A percentile compares a stretch with the other conserved stretches of the same genome.
Evolutionary conservation across 2,329 filamentous ascomycete species (phyloP).

Genomic region (Apiospora koreana): DNA sequence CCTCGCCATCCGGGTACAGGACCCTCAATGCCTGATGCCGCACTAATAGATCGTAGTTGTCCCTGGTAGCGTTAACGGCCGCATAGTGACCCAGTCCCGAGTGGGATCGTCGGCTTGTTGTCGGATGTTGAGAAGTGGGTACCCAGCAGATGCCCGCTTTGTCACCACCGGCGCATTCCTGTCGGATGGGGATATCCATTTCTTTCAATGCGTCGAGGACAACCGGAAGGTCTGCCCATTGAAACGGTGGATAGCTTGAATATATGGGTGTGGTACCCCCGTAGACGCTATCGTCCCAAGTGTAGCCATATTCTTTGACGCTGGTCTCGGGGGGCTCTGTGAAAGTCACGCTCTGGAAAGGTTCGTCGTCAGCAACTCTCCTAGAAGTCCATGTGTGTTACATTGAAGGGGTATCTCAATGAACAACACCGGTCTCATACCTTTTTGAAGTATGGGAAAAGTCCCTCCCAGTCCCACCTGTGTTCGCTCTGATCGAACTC

Average conservation of each 20-base stretch:
- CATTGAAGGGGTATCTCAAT: too few relatives aligned
- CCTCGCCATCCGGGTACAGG: constrained; percentile 17
- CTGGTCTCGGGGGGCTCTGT: constrained; percentile 27
- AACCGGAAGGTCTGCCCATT: constrained; percentile 29
- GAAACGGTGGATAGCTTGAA: constrained; percentile 33
- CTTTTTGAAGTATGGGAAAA: constrained; percentile 39
- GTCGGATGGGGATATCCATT: constrained; percentile 24
- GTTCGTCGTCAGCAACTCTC: neutral
- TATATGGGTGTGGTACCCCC: constrained; percentile 33
- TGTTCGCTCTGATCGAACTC: neutral
- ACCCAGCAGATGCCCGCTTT: constrained; percentile 36
- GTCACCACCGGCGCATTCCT: constrained; percentile 31
- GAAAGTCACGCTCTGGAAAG: constrained; percentile 31
- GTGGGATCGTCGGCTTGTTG: constrained; percentile 31
- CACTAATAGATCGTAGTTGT: constrained; percentile 29
- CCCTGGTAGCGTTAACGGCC: constrained; percentile 22
- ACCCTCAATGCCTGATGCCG: constrained; percentile 30
- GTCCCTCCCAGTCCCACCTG: constrained; percentile 37
- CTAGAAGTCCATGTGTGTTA: too few relatives aligned
- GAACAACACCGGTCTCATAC: constrained; percentile 16
- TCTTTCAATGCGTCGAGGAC: constrained; percentile 25
- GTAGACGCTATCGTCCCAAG: constrained; percentile 34
- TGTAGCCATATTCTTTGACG: constrained; percentile 32
- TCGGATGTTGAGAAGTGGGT: constrained; percentile 30
- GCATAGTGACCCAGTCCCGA: constrained; percentile 33